Conservation (phyloP, 2,329 filamentous ascomycete genomes). For the Metarhizium brunneum region DNA sequence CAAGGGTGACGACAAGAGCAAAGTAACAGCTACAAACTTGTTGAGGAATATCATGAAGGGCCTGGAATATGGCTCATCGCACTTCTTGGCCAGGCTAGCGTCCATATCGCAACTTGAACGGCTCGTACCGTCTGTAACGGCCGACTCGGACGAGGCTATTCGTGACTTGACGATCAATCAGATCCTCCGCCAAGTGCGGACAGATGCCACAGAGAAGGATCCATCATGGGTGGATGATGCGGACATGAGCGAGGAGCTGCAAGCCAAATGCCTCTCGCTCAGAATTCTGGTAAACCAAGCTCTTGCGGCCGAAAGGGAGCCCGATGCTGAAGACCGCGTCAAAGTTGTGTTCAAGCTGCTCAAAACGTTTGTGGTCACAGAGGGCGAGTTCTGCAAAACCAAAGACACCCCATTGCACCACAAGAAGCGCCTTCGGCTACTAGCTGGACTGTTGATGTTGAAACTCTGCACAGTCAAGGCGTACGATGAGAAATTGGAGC, state of each 20-base stretch:
- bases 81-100: slow-evolving; percentile 68
- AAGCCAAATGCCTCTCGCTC: slow-evolving; percentile 74
- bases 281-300: slow-evolving; percentile 82
- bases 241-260: slow-evolving; percentile 68
- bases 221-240: slow-evolving; percentile 60
- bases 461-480: slow-evolving; percentile 74
- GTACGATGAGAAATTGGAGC: slow-evolving; percentile 66
- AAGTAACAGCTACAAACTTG: slow-evolving; percentile 78
- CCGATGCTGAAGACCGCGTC: slow-evolving; percentile 48
- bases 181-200: slow-evolving; percentile 62
- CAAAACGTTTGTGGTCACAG: slow-evolving; percentile 62
- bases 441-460: slow-evolving; percentile 69
- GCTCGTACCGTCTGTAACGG: slow-evolving; percentile 61
- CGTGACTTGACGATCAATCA: slow-evolving; percentile 68
- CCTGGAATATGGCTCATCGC: slow-evolving; percentile 61
- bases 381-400: slow-evolving; percentile 72
- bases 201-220: slow-evolving; percentile 45
- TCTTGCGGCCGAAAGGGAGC: slow-evolving; percentile 46
- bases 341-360: slow-evolving; percentile 69
- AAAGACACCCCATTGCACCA: slow-evolving; percentile 69
- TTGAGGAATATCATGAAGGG: slow-evolving; percentile 65
- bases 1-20: slow-evolving; percentile 59
- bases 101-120: slow-evolving; percentile 68
- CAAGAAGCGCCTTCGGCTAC: slow-evolving; percentile 69
- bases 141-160: slow-evolving; percentile 67